Evolutionary conservation across 257 asterid species (phyloP).

Genomic region (Gentiana straminea): DNA sequence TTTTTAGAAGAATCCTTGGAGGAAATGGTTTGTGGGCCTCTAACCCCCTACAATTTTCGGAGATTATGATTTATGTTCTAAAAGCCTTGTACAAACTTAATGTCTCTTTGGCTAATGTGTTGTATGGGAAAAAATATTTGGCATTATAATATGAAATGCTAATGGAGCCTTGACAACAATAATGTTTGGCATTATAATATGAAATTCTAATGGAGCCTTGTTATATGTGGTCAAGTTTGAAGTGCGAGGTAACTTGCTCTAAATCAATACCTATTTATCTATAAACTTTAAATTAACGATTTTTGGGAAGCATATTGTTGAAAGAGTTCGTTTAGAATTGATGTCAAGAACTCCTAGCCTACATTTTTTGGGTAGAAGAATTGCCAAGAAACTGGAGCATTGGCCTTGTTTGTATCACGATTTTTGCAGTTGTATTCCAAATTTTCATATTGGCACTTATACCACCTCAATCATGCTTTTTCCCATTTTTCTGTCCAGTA

Average conservation of each 20-base stretch:
- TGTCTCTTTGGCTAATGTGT: too few relatives aligned
- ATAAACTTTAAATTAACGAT: too few relatives aligned
- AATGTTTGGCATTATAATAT: constrained; percentile 62
- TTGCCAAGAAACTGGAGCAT: too few relatives aligned
- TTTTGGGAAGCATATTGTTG: too few relatives aligned
- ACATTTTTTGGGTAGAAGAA: too few relatives aligned
- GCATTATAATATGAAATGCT: constrained; percentile 86
- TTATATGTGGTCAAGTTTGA: constrained; percentile 75
- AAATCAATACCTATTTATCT: neutral
- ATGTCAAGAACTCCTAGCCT: neutral
- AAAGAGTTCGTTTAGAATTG: too few relatives aligned
- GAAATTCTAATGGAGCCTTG: constrained; percentile 76
- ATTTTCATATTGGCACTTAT: too few relatives aligned
- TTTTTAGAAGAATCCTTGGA: constrained; percentile 14
- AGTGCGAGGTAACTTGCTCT: constrained; percentile 54
- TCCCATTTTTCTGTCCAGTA: too few relatives aligned
- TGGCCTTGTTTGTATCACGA: too few relatives aligned
- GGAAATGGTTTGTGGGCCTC: constrained; percentile 41
- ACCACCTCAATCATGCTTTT: too few relatives aligned
- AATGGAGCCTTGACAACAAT: constrained; percentile 59
- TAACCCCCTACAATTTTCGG: constrained; percentile 49
- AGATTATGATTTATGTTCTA: constrained; percentile 86
- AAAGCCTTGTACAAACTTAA: constrained; percentile 72
- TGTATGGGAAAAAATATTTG: constrained; percentile 95
- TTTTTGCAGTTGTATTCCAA: too few relatives aligned